These are phyloP conservation scores for Aspergillus calidoustus DNA, from an alignment of 2,329 filamentous ascomycete species.

Conservation along the genomic window DNA sequence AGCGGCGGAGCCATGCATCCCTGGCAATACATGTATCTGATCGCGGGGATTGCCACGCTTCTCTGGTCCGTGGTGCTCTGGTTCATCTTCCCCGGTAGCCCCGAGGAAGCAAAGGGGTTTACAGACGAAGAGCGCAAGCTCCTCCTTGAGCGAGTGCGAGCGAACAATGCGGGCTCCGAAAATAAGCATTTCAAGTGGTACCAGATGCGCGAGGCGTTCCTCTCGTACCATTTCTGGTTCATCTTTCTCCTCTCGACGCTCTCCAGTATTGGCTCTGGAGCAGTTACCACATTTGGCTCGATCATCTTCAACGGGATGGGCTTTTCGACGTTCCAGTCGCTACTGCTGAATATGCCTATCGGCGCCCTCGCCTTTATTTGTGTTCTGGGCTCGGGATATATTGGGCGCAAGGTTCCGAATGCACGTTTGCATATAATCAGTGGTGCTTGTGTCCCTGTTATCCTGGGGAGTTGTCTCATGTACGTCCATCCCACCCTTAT, in stretches of 20 bases:
- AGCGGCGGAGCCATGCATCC: slow-evolving; percentile 6
- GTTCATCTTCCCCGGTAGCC: slow-evolving; percentile 17
- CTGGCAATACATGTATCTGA: slow-evolving; percentile 22
- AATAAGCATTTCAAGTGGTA: slow-evolving; percentile 14
- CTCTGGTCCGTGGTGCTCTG: slow-evolving; percentile 14
- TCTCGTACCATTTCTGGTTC: slow-evolving; percentile 13
- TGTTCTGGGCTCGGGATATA: slow-evolving; percentile 17
- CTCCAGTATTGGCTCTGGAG: slow-evolving; percentile 11
- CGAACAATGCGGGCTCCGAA: slow-evolving; percentile 14
- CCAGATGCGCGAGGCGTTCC: slow-evolving; percentile 12
- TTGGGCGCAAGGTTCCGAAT: slow-evolving; percentile 13
- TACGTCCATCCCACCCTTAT: neutral
- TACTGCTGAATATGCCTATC: slow-evolving; percentile 17
- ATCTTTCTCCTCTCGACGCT: slow-evolving; percentile 12
- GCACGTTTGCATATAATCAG: slow-evolving; percentile 13
- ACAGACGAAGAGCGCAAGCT: slow-evolving; percentile 7
- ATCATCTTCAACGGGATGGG: slow-evolving; percentile 20
- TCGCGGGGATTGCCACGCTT: slow-evolving; percentile 12
- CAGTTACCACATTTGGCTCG: slow-evolving; percentile 17
- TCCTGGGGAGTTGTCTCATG: slow-evolving; percentile 17
- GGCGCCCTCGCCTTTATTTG: slow-evolving; percentile 15
- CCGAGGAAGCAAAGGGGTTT: slow-evolving; percentile 10
- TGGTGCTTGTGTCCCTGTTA: slow-evolving; percentile 17
- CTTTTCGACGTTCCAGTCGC: slow-evolving; percentile 11
- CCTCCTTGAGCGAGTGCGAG: slow-evolving; percentile 7